Evolutionary conservation across 306 rosid species (phyloP).

Genomic region (Medicago ruthenica): DNA sequence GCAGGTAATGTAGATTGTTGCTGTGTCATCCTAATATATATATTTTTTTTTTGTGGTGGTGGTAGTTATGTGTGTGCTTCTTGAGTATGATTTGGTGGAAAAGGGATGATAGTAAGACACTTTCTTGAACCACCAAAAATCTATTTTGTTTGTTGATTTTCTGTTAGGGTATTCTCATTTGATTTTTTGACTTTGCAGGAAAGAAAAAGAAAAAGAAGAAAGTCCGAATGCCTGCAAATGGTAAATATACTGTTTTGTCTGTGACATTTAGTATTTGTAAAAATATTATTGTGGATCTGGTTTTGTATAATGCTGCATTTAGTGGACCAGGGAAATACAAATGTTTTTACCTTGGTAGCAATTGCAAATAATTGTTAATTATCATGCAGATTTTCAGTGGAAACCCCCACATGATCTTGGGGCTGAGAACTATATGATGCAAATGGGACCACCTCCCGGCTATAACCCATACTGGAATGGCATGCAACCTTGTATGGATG

Average conservation of each 20-base stretch:
- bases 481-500: constrained; percentile 91
- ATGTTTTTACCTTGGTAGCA: constrained; percentile 17
- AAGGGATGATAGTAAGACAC: background rate
- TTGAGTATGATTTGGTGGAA: constrained; percentile 18
- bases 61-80: background rate
- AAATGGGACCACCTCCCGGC: constrained; percentile 74
- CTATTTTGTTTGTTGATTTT: constrained; percentile 15
- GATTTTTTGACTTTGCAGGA: constrained; percentile 55
- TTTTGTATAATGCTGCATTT: constrained; percentile 15
- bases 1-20: constrained; percentile 67
- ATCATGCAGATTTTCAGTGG: constrained; percentile 84
- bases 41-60: background rate
- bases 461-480: constrained; percentile 94
- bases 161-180: constrained; percentile 28
- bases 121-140: background rate
- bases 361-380: constrained; percentile 28
- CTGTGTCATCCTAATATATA: background rate
- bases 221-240: constrained; percentile 75
- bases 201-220: constrained; percentile 98
- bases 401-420: constrained; percentile 76
- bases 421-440: constrained; percentile 91
- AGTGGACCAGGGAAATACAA: constrained; percentile 5
- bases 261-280: background rate
- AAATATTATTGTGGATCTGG: background rate
- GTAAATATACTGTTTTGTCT: constrained; percentile 49